phyloP scores from a whole-genome alignment of 2,329 filamentous ascomycete species.

The Pseudogymnoascus sp. region DNA sequence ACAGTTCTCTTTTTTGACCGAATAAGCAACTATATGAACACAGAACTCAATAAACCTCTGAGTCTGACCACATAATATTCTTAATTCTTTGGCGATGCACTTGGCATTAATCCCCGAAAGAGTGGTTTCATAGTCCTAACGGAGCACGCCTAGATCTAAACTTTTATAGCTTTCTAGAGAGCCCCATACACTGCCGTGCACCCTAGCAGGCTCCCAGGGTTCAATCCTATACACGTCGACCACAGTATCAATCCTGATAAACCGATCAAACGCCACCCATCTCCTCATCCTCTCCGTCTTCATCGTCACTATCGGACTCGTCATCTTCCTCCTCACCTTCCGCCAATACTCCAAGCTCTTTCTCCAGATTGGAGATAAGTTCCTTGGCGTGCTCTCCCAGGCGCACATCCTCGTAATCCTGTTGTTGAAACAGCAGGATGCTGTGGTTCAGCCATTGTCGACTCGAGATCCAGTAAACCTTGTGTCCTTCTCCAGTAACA shows the following conservation, averaged over 20 bases:
- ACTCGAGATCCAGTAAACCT: slow-evolving; percentile 60
- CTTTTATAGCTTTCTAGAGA: neutral
- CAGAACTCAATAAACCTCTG: neutral
- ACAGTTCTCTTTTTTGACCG: neutral
- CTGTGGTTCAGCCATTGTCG: slow-evolving; percentile 77
- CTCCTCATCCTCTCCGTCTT: slow-evolving; percentile 36
- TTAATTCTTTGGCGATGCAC: neutral
- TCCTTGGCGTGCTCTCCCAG: slow-evolving; percentile 68
- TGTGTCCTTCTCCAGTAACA: slow-evolving; percentile 34
- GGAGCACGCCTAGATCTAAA: neutral
- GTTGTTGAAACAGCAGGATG: slow-evolving; percentile 64
- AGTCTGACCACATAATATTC: neutral
- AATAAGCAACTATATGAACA: neutral
- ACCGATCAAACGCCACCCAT: slow-evolving; percentile 36
- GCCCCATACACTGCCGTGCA: neutral
- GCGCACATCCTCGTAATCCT: slow-evolving; percentile 80
- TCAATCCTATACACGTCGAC: neutral
- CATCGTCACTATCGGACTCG: slow-evolving; percentile 40
- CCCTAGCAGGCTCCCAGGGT: neutral
- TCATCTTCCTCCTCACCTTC: slow-evolving; percentile 47
- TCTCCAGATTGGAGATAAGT: slow-evolving; percentile 54
- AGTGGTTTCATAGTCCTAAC: neutral
- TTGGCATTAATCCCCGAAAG: neutral
- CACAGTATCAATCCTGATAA: neutral
- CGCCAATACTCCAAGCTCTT: slow-evolving; percentile 55